Conservation (phyloP, 106 monocot species). For the Dendrobium huoshanense region DNA sequence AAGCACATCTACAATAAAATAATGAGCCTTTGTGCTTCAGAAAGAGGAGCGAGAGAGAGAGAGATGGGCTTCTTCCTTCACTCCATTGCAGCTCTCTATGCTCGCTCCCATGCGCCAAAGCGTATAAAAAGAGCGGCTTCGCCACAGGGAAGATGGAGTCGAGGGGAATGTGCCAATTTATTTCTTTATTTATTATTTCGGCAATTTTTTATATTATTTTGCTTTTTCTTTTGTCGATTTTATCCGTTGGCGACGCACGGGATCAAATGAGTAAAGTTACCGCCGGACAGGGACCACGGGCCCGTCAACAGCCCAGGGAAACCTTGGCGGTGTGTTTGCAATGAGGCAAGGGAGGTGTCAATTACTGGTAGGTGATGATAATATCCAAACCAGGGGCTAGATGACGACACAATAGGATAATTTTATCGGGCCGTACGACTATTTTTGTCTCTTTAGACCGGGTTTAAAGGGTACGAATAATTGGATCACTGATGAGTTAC, state of each 20-base stretch:
- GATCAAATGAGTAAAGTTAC: no score
- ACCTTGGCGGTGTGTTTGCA: no score
- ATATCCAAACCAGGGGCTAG: no score
- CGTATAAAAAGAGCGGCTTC: constrained; percentile 1
- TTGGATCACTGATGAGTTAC: background rate
- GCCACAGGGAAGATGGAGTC: background rate
- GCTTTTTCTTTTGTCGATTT: no score
- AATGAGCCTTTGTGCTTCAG: background rate
- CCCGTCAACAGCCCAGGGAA: no score
- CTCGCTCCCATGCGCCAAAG: background rate
- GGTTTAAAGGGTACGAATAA: background rate
- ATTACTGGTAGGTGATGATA: no score
- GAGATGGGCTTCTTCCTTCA: background rate
- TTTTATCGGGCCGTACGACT: background rate
- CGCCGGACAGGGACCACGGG: no score
- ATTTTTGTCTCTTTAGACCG: background rate
- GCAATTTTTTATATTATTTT: no score
- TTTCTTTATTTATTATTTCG: no score
- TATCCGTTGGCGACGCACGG: no score
- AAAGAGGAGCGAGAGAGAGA: background rate
- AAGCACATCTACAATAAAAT: background rate
- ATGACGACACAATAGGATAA: no score
- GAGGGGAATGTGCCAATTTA: background rate
- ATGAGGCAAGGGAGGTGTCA: no score
- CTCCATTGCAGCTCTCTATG: background rate